Evolutionary conservation across 257 asterid species (phyloP), one percentile per base, ranked within the genome.

Genomic region (Euphrasia confusa): DNA sequence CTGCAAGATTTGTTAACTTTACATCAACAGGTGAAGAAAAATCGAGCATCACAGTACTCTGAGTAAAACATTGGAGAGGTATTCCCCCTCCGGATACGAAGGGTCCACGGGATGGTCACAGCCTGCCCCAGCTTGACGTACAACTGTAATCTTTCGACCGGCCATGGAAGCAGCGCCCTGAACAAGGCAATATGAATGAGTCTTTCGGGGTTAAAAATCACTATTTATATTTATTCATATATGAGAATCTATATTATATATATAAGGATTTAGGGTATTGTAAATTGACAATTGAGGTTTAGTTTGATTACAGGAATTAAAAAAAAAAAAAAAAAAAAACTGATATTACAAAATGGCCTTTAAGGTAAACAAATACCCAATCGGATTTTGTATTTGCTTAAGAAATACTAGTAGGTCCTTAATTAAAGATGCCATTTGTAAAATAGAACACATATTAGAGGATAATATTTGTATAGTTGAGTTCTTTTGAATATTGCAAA

Each of bases 121-220:
- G 40, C 89, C 95, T 18, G 95, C 98, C 60, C 98, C 92, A 32
- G 90, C 86, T 78, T 84, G 78, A 10, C 93, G 95, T 42, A 88
- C 17, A 2, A 88, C 66, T 35, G 95, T 84, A 50, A 91, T 81
- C 81, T 81, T 88, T 76, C 79, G 80, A 63, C 90, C 83, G 1
- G 95, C 94, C 84, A 60, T 83, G n/a, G 82, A 79, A 60, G 96
- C 95, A 64, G 95, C 95, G 63, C 88, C 85, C 98, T 88, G 80
- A 28, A 33, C 28, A 44, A 17, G 55, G 28, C 18, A 45, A 45
- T 12, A 15, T 45, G 17, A 45, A 2, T 10, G 2, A 45, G 15
- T 45, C 15, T 45, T 45, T 4, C 4, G 4, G 18, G 52, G 52
- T 13, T 2, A 45, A 10, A 52, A 35, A 35, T 5, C 40, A 35